Evolutionary conservation across 108 stramenopile genomes (phyloP).

Genomic region (Pseudonitzschia pungens): DNA sequence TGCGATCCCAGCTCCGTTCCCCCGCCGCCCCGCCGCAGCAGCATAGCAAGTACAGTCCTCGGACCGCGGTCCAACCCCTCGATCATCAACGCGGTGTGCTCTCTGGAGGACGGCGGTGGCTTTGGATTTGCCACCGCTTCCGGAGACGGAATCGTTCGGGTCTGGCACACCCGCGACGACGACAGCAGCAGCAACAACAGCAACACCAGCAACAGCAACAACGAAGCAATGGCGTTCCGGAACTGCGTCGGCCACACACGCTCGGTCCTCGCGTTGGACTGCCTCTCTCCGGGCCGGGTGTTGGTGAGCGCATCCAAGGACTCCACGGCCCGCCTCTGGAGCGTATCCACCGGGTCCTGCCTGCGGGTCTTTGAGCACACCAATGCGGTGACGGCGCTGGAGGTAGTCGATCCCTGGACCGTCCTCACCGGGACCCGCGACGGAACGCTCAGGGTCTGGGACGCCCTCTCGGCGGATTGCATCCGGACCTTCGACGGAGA

Average conservation of each 20-base stretch:
- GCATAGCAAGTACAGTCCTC: neutral
- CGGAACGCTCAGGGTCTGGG: slow-evolving; percentile 36
- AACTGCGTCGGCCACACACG: slow-evolving; percentile 17
- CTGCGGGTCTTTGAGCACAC: slow-evolving; percentile 30
- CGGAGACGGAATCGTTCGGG: slow-evolving; percentile 9
- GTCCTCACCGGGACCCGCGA: slow-evolving; percentile 40
- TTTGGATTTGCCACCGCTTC: slow-evolving; percentile 16
- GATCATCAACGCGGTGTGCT: slow-evolving; percentile 3
- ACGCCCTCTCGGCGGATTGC: slow-evolving; percentile 25
- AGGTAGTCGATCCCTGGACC: slow-evolving; percentile 22
- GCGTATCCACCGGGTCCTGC: slow-evolving; percentile 4
- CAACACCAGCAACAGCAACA: neutral
- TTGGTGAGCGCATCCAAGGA: slow-evolving; percentile 33
- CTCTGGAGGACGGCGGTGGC: slow-evolving; percentile 3
- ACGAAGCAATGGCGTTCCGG: neutral
- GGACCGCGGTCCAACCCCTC: neutral
- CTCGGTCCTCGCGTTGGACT: slow-evolving; percentile 23
- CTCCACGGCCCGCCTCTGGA: slow-evolving; percentile 31
- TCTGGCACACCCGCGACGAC: slow-evolving; percentile 2
- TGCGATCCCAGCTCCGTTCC: neutral
- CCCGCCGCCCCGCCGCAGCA: neutral
- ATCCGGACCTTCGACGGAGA: slow-evolving; percentile 28
- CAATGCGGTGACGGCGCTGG: slow-evolving; percentile 20
- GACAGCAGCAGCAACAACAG: neutral
- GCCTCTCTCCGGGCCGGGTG: slow-evolving; percentile 9